Conservation (phyloP, 2,329 filamentous ascomycete genomes). For the Macrophomina tecta region DNA sequence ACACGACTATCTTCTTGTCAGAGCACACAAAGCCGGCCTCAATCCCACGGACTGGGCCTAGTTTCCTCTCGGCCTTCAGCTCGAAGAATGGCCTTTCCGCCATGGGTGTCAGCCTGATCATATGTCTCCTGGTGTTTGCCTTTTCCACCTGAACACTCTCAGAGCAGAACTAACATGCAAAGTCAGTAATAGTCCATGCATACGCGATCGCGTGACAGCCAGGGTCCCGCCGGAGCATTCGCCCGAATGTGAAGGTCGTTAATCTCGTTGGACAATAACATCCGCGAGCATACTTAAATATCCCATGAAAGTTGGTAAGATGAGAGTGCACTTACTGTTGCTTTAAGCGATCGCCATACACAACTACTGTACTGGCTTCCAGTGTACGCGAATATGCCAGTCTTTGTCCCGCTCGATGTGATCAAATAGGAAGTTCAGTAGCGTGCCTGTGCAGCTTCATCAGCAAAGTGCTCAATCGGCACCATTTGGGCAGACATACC, state of each 20-base stretch:
- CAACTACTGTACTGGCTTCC: constrained; percentile 27
- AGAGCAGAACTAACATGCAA: constrained; percentile 1
- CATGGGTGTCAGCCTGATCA: constrained; percentile 19
- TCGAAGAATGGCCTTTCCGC: constrained; percentile 6
- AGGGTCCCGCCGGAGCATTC: no score
- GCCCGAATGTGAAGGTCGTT: no score
- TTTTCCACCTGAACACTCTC: constrained; percentile 14
- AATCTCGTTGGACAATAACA: no score
- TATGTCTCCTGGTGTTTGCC: constrained; percentile 15
- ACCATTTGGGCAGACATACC: background rate
- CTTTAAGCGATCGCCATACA: constrained; percentile 28
- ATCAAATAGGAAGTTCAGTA: constrained; percentile 30
- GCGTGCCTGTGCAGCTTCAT: background rate
- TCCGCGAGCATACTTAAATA: no score
- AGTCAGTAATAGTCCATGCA: background rate
- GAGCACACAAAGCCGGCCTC: background rate
- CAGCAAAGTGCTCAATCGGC: background rate
- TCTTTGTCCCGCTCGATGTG: constrained; percentile 26
- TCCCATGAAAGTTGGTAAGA: no score
- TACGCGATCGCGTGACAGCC: no score
- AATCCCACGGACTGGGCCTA: background rate
- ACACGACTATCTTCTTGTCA: no score
- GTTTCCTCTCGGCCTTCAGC: background rate
- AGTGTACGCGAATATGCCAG: constrained; percentile 23
- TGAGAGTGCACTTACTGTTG: background rate